Evolutionary conservation across 2,329 filamentous ascomycete genomes (phyloP).

Genomic region (Aciculosporium take): DNA sequence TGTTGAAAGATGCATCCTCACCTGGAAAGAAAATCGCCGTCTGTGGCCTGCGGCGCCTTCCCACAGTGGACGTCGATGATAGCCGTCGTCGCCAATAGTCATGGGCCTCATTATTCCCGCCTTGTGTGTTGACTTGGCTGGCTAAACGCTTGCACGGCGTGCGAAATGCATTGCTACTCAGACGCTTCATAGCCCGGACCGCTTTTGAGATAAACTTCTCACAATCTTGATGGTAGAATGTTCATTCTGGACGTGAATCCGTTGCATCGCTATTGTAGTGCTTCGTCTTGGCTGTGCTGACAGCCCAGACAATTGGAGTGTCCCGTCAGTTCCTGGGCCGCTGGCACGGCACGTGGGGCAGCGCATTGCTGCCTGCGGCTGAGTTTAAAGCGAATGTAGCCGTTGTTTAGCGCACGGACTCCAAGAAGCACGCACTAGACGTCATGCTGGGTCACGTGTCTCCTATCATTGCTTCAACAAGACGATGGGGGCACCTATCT

Average conservation of each 20-base stretch:
- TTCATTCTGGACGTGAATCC: constrained; percentile 5
- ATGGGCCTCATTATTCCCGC: constrained; percentile 8
- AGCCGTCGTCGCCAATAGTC: background rate
- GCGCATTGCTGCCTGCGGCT: background rate
- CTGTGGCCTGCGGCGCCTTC: constrained; percentile 24
- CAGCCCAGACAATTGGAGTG: too few relatives aligned
- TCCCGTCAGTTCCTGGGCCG: background rate
- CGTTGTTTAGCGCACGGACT: background rate
- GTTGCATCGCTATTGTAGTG: too few relatives aligned
- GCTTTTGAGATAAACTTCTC: background rate
- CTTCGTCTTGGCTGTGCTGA: too few relatives aligned
- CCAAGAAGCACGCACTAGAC: too few relatives aligned
- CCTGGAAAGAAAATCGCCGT: constrained; percentile 49
- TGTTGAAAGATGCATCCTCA: too few relatives aligned
- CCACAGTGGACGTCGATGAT: constrained; percentile 14
- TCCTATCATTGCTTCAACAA: too few relatives aligned
- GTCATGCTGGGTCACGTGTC: too few relatives aligned
- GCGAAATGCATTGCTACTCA: constrained; percentile 16
- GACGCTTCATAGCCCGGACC: constrained; percentile 19
- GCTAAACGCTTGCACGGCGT: background rate
- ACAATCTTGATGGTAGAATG: constrained; percentile 1
- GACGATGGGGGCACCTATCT: too few relatives aligned
- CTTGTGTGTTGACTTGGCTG: background rate
- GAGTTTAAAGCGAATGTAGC: background rate
- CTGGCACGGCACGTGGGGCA: background rate